Evolutionary conservation across 257 asterid species (phyloP).

Genomic region (Mentha longifolia): DNA sequence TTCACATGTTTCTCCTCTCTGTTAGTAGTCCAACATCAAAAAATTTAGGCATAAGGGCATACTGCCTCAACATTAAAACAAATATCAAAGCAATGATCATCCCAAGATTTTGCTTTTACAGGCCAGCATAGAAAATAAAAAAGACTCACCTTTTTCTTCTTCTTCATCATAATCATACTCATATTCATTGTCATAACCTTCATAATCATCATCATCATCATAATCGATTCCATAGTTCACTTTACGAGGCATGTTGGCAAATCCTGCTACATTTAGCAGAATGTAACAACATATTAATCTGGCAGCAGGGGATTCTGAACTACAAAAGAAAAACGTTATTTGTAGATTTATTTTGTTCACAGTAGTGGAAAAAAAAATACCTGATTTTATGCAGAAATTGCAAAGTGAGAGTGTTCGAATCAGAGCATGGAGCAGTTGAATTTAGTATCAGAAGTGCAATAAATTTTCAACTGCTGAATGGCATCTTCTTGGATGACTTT

Average conservation of each 20-base stretch:
- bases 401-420: slow-evolving; percentile 1
- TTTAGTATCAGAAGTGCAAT: no score
- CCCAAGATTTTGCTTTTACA: background rate
- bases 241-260: slow-evolving; percentile 80
- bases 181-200: slow-evolving; percentile 59
- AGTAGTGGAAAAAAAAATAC: slow-evolving; percentile 21
- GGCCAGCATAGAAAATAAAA: slow-evolving; percentile 20
- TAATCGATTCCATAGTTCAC: slow-evolving; percentile 49
- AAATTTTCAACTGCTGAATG: slow-evolving; percentile 40
- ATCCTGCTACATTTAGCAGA: slow-evolving; percentile 39
- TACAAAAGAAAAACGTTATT: background rate
- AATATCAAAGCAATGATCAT: slow-evolving; percentile 16
- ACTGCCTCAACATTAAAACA: background rate
- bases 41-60: slow-evolving; percentile 3
- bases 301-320: background rate
- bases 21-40: slow-evolving; percentile 7
- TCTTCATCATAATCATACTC: slow-evolving; percentile 46
- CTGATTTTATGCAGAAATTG: slow-evolving; percentile 9
- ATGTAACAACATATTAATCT: slow-evolving; percentile 7
- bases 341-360: slow-evolving; percentile 7
- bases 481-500: slow-evolving; percentile 40
- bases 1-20: slow-evolving; percentile 10
- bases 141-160: slow-evolving; percentile 58
- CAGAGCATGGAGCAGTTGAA: no score
- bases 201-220: slow-evolving; percentile 55